phyloP scores from a whole-genome alignment of 2,329 filamentous ascomycete species.

The Alternaria sp. region DNA sequence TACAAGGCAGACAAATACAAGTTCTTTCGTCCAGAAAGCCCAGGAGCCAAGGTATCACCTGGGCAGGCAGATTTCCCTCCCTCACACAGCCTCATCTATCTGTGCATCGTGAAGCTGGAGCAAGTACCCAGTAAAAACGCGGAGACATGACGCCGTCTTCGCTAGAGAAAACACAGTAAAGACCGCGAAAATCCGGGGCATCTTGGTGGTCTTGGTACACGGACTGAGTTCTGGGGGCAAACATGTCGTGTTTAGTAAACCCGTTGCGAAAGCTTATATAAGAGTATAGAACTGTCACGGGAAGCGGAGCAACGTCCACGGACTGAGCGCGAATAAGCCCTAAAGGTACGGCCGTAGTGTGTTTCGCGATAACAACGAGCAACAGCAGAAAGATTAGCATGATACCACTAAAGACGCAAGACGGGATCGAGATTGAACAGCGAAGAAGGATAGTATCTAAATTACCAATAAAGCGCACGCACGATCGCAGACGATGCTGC shows the following conservation, averaged over 20 bases:
- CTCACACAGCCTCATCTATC: background rate
- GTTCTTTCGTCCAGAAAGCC: background rate
- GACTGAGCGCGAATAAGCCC: background rate
- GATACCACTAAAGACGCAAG: background rate
- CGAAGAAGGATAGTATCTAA: background rate
- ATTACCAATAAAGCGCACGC: conserved; percentile 2
- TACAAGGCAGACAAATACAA: background rate
- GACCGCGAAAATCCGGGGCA: background rate
- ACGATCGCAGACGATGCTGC: background rate
- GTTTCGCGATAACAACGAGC: background rate
- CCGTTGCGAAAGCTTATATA: background rate
- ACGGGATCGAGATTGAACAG: background rate
- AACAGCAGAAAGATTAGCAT: background rate
- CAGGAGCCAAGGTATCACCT: background rate
- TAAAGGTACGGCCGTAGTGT: background rate
- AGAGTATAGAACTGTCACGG: background rate
- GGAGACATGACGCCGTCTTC: background rate
- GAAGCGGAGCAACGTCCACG: background rate
- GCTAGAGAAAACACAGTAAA: background rate
- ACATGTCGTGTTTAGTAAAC: background rate
- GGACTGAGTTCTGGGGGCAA: background rate
- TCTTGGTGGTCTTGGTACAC: background rate
- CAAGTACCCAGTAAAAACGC: background rate
- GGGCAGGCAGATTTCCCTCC: background rate
- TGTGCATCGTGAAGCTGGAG: background rate